Evolutionary conservation across 371 early-diverging fungal genomes (phyloP).

Genomic region (Entomophthora muscae): DNA sequence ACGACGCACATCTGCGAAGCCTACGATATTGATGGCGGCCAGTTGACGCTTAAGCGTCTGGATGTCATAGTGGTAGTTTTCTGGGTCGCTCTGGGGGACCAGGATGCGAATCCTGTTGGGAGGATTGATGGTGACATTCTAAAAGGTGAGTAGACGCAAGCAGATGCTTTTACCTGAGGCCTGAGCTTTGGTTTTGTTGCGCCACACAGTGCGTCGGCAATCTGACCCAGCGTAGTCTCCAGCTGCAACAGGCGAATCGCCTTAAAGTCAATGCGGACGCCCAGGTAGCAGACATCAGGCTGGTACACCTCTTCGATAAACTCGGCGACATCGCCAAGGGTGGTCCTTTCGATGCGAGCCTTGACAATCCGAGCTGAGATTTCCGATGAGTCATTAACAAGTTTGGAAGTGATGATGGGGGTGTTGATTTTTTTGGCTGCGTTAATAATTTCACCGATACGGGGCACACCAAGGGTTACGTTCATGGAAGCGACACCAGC

Average conservation of each 20-base stretch:
- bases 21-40: conserved; percentile 61
- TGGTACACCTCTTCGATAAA: conserved; percentile 82
- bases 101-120: conserved; percentile 59
- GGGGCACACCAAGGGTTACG: conserved; percentile 98
- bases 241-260: conserved; percentile 53
- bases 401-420: conserved; percentile 78
- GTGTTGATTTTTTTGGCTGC: conserved; percentile 85
- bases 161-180: conserved; percentile 24
- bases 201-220: conserved; percentile 55
- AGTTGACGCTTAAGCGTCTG: conserved; percentile 73
- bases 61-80: conserved; percentile 46
- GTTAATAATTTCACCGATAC: conserved; percentile 96
- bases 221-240: conserved; percentile 56
- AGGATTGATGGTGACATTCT: conserved; percentile 53
- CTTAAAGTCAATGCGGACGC: conserved; percentile 62
- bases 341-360: conserved; percentile 81
- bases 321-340: conserved; percentile 75
- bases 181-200: conserved; percentile 76
- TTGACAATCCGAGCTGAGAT: conserved; percentile 85
- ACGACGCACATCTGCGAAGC: conserved; percentile 67
- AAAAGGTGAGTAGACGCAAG: conserved; percentile 1
- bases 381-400: conserved; percentile 44
- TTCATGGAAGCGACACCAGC: conserved; percentile 99
- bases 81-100: conserved; percentile 40
- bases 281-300: conserved; percentile 51